These are phyloP conservation scores for Hypoxylon sp. DNA, from an alignment of 2,329 filamentous ascomycete species.

Conservation along the genomic window DNA sequence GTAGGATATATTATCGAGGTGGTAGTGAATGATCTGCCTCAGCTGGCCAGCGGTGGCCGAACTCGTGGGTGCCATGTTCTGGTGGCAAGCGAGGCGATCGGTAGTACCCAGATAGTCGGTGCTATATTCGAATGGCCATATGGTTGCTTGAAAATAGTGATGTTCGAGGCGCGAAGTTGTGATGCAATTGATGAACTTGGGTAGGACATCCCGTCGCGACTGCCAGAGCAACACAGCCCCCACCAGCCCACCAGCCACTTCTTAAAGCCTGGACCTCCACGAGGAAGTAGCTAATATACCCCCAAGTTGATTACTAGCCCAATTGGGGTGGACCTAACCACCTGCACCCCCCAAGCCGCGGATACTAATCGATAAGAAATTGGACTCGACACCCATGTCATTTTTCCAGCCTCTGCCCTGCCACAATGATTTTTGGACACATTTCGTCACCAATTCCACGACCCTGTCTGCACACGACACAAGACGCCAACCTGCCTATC, in stretches of 20 bases:
- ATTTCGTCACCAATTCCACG: slow-evolving; percentile 19
- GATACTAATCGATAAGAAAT: too few species aligned
- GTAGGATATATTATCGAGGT: slow-evolving; percentile 88
- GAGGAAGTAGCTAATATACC: background rate
- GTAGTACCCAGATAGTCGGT: slow-evolving; percentile 24
- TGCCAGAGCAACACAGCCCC: slow-evolving; percentile 52
- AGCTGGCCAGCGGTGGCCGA: slow-evolving; percentile 64
- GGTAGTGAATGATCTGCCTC: slow-evolving; percentile 72
- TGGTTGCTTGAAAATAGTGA: slow-evolving; percentile 36
- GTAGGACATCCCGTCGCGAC: too few species aligned
- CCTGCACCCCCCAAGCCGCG: too few species aligned
- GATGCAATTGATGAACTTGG: too few species aligned
- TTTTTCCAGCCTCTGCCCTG: slow-evolving; percentile 26
- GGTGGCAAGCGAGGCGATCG: slow-evolving; percentile 21
- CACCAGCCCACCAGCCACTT: slow-evolving; percentile 32
- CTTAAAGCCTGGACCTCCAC: background rate
- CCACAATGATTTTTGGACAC: slow-evolving; percentile 9
- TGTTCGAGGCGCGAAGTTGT: slow-evolving; percentile 30
- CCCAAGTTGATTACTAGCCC: too few species aligned
- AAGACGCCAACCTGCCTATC: background rate
- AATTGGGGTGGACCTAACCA: too few species aligned
- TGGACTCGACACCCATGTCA: background rate
- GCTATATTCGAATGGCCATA: slow-evolving; percentile 53
- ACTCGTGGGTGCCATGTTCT: slow-evolving; percentile 65
- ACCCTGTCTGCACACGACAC: too few species aligned